Percentiles rank a stretch among this genome's conserved stretches.
Conservation (phyloP, 2,329 filamentous ascomycete species). For the Acrodontium crateriforme region DNA sequence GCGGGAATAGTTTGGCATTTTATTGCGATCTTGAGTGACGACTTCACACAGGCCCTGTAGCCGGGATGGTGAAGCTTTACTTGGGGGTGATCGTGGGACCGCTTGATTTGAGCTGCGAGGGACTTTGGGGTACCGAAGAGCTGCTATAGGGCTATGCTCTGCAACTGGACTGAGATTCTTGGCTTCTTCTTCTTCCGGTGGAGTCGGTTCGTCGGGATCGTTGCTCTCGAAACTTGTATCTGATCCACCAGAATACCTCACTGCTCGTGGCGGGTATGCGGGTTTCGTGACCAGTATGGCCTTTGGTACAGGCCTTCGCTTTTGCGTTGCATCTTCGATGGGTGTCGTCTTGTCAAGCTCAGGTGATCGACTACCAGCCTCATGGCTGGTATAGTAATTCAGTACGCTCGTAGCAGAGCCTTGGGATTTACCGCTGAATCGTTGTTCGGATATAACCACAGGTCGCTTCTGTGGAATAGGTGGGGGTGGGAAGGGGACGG, state of each 20-base stretch:
- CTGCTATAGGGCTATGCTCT: conserved; percentile 29
- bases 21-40: too few species aligned
- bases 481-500: conserved; percentile 4
- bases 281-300: conserved; percentile 13
- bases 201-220: conserved; percentile 32
- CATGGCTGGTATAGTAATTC: conserved; percentile 20
- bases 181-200: conserved; percentile 28
- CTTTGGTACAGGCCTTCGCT: conserved; percentile 9
- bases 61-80: conserved; percentile 1
- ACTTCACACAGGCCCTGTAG: too few species aligned
- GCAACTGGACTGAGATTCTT: conserved; percentile 29
- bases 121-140: conserved; percentile 34
- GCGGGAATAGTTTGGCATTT: too few species aligned
- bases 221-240: conserved; percentile 35
- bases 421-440: too few species aligned
- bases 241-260: conserved; percentile 17
- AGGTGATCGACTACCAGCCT: conserved; percentile 13
- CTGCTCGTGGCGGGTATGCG: conserved; percentile 12
- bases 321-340: conserved; percentile 13
- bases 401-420: conserved; percentile 9
- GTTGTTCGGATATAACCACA: too few species aligned
- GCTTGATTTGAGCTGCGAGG: conserved; percentile 33
- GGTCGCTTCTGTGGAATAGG: conserved; percentile 1
- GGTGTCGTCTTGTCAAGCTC: conserved; percentile 9
- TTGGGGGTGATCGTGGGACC: conserved; percentile 20